Evolutionary conservation across 345 rosid species (phyloP).

Genomic region (Cardiospermum halicacabum): DNA sequence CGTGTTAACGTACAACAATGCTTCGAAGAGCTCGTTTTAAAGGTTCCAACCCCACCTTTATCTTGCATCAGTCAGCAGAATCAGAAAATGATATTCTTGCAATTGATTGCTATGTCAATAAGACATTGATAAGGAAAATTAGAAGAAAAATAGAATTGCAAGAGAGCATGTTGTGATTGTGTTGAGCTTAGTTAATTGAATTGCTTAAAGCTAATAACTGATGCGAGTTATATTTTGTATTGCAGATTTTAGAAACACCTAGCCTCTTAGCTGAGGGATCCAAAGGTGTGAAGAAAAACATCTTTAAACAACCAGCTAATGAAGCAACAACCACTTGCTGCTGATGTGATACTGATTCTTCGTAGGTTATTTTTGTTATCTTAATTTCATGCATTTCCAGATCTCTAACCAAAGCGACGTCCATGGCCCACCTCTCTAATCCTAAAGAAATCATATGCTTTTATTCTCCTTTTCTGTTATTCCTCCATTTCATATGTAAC

Average conservation of each 20-base stretch:
- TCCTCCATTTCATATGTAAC: slow-evolving; percentile 2
- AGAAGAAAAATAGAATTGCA: not conserved
- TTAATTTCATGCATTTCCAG: not conserved
- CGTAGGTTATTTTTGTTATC: too few species aligned
- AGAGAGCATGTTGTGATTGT: not conserved
- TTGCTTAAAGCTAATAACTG: not conserved
- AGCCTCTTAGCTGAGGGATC: slow-evolving; percentile 49
- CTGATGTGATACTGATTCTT: slow-evolving; percentile 20
- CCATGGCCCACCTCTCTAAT: not conserved
- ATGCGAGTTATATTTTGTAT: not conserved
- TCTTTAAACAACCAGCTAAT: slow-evolving; percentile 39
- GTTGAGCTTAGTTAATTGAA: not conserved
- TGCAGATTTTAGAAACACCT: slow-evolving; percentile 50
- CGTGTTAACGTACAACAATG: slow-evolving; percentile 53
- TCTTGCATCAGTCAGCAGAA: not conserved
- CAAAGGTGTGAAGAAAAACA: slow-evolving; percentile 40
- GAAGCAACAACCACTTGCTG: too few species aligned
- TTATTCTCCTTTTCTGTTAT: not conserved
- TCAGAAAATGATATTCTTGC: not conserved
- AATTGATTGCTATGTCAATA: not conserved
- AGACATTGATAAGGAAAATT: too few species aligned
- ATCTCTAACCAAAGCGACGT: not conserved
- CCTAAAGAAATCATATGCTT: not conserved
- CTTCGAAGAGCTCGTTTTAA: slow-evolving; percentile 63
- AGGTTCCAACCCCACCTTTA: slow-evolving; percentile 22